Percentiles rank a stretch among this genome's conserved stretches.
These are phyloP conservation scores for Fusarium veterinarium DNA, from an alignment of 2,329 filamentous ascomycete species.

Conservation along the genomic window DNA sequence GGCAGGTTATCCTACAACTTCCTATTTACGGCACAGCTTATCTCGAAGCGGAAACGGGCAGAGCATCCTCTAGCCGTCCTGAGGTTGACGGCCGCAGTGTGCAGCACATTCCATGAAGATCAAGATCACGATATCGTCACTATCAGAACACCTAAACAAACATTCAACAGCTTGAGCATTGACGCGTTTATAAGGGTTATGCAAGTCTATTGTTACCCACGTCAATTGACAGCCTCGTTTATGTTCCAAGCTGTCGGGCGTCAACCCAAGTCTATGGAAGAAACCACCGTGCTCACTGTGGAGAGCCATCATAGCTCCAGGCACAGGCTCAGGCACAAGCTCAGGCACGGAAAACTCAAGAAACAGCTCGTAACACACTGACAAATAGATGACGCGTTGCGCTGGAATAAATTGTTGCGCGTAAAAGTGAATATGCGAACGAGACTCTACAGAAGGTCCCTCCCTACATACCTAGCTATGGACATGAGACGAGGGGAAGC, in stretches of 20 bases:
- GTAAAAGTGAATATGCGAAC: conserved; percentile 33
- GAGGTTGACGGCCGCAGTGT: conserved; percentile 43
- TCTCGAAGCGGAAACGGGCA: conserved; percentile 38
- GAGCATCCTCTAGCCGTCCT: conserved; percentile 36
- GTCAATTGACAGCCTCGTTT: conserved; percentile 17
- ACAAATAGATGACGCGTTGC: conserved; percentile 34
- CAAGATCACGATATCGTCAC: conserved; percentile 16
- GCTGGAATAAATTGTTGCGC: conserved; percentile 11
- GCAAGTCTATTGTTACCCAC: conserved; percentile 12
- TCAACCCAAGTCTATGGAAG: conserved; percentile 1
- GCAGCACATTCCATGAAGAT: conserved; percentile 9
- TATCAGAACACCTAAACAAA: background rate
- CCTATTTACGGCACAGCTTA: conserved; percentile 31
- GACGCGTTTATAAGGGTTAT: conserved; percentile 22
- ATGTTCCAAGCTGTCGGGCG: conserved; percentile 14
- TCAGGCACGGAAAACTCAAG: background rate
- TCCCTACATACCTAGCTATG: conserved; percentile 5
- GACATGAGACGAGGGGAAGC: conserved; percentile 36
- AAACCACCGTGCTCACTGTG: conserved; percentile 18
- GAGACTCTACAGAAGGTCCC: conserved; percentile 17
- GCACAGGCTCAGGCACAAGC: conserved; percentile 6
- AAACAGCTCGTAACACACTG: conserved; percentile 28
- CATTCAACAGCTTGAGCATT: conserved; percentile 21
- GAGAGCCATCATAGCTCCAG: conserved; percentile 5
- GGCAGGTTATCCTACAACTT: conserved; percentile 29